Evolutionary conservation across 257 asterid species (phyloP).

Genomic region (Ocimum tenuiflorum): DNA sequence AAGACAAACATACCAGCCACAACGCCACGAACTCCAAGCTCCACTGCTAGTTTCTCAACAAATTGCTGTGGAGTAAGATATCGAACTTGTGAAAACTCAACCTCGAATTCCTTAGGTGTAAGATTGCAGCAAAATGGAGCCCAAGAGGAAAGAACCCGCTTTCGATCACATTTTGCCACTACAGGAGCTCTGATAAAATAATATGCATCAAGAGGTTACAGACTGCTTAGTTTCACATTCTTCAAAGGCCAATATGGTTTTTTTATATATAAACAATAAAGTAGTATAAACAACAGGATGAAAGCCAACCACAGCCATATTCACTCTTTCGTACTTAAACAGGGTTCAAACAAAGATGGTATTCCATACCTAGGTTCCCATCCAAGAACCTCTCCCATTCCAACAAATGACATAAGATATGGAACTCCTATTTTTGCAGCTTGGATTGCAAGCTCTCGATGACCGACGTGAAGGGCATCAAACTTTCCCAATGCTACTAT

Average conservation of each 20-base stretch:
- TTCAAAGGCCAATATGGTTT: neutral
- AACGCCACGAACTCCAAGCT: constrained; percentile 80
- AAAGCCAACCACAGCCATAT: neutral
- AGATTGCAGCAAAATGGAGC: constrained; percentile 53
- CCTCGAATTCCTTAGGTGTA: constrained; percentile 57
- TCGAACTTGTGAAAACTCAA: constrained; percentile 82
- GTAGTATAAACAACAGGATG: neutral
- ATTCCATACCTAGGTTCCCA: constrained; percentile 82
- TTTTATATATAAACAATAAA: neutral
- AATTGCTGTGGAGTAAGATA: constrained; percentile 68
- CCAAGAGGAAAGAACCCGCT: constrained; percentile 84
- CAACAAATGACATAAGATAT: constrained; percentile 70
- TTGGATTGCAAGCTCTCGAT: constrained; percentile 93
- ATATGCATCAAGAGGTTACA: constrained; percentile 8
- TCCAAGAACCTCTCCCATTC: constrained; percentile 92
- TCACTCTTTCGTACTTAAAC: neutral
- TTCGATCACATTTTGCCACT: constrained; percentile 84
- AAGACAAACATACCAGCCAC: constrained; percentile 62
- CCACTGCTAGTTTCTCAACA: constrained; percentile 68
- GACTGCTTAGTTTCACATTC: neutral
- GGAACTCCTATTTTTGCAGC: constrained; percentile 83
- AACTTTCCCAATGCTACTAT: constrained; percentile 94
- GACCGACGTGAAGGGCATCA: constrained; percentile 98
- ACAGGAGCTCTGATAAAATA: constrained; percentile 59
- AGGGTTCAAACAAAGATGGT: constrained; percentile 8